Evolutionary conservation across 768 basidiomycete genomes (phyloP).

Genomic region (Inosperma sp.): DNA sequence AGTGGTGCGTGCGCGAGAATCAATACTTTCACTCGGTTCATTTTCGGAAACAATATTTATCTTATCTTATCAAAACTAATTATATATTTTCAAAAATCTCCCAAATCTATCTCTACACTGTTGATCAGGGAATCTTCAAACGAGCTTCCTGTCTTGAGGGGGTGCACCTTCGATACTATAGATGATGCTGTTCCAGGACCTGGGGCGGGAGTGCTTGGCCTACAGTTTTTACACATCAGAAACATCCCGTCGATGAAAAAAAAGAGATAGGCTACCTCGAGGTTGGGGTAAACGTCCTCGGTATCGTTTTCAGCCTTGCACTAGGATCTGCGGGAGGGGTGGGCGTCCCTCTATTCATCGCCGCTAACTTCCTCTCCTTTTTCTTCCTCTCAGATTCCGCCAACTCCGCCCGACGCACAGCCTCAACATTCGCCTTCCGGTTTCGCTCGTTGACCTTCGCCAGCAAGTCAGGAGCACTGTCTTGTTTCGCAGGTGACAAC

Average conservation of each 20-base stretch:
- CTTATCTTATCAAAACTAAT: constrained; percentile 27
- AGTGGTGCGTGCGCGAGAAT: constrained; percentile 43
- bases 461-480: constrained; percentile 46
- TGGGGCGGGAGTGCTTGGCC: constrained; percentile 47
- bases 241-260: constrained; percentile 5
- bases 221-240: constrained; percentile 14
- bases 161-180: constrained; percentile 12
- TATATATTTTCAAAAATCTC: constrained; percentile 53
- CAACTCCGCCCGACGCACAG: constrained; percentile 71
- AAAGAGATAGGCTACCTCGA: constrained; percentile 51
- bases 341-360: constrained; percentile 31
- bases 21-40: constrained; percentile 25
- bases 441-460: constrained; percentile 89
- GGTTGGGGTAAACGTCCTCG: constrained; percentile 49
- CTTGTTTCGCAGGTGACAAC: constrained; percentile 17
- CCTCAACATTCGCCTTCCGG: constrained; percentile 76
- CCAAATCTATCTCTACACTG: constrained; percentile 69
- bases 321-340: constrained; percentile 53
- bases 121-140: constrained; percentile 59
- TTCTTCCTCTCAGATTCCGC: constrained; percentile 65
- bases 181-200: constrained; percentile 17
- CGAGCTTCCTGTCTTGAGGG: constrained; percentile 33
- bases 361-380: constrained; percentile 57
- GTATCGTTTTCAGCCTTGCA: constrained; percentile 62
- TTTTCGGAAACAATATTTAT: constrained; percentile 30